phyloP scores from a whole-genome alignment of 176 grass and related monocot species.

The Carex littledalei region DNA sequence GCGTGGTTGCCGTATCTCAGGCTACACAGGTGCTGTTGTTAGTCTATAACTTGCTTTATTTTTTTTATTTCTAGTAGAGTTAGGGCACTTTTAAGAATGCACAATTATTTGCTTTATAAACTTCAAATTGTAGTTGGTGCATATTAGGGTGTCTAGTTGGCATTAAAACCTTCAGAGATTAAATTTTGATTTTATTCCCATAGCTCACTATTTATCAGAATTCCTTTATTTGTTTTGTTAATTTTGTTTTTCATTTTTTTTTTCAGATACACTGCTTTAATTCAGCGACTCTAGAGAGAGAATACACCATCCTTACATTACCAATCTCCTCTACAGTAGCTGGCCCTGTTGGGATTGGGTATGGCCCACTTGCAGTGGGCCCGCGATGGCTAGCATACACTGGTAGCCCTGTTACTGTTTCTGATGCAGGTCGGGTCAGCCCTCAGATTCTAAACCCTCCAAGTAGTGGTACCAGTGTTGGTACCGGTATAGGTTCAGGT shows the following conservation, averaged over 20 bases:
- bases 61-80: not conserved
- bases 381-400: constrained; percentile 84
- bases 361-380: constrained; percentile 83
- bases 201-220: not conserved
- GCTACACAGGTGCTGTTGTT: constrained; percentile 46
- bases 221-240: not conserved
- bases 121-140: not conserved
- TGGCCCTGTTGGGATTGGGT: constrained; percentile 33
- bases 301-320: constrained; percentile 62
- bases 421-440: constrained; percentile 52
- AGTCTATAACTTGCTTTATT: not conserved
- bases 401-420: constrained; percentile 57
- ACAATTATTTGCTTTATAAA: not conserved
- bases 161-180: not conserved
- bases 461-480: constrained; percentile 20
- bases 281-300: constrained; percentile 66
- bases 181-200: not conserved
- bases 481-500: constrained; percentile 22
- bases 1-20: constrained; percentile 78
- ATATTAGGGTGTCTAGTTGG: not conserved
- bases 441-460: constrained; percentile 55
- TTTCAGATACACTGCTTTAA: constrained; percentile 97
- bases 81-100: not conserved
- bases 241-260: not conserved
- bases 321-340: constrained; percentile 46